Conservation (phyloP, 106 monocot genomes). For the Gastrodia elata region DNA sequence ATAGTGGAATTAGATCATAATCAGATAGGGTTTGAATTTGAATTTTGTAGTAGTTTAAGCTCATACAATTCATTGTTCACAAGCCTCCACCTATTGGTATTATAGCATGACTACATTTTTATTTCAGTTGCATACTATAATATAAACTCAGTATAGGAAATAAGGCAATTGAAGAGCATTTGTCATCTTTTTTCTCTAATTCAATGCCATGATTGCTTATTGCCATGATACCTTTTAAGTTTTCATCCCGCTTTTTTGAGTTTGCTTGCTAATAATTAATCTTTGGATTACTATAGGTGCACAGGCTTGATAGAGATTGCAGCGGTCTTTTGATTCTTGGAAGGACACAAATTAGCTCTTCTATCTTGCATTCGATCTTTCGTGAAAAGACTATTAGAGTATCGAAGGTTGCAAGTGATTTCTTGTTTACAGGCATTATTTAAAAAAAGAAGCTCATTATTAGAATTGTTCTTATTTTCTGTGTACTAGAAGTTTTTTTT, state of each 20-base stretch:
- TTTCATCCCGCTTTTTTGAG: neutral
- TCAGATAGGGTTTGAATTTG: neutral
- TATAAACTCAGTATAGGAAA: neutral
- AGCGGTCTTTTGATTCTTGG: slow-evolving; percentile 81
- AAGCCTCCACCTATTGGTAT: neutral
- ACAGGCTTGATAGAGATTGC: slow-evolving; percentile 91
- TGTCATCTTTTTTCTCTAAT: neutral
- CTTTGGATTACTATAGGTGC: slow-evolving; percentile 45
- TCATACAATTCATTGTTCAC: neutral
- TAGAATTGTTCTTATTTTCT: slow-evolving; percentile 2
- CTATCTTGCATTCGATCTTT: slow-evolving; percentile 86
- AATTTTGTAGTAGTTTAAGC: neutral
- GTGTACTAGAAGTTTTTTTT: neutral
- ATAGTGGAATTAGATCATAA: neutral
- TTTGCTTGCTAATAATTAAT: neutral
- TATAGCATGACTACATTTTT: neutral
- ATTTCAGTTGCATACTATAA: neutral
- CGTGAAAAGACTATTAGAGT: slow-evolving; percentile 82
- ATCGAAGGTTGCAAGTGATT: slow-evolving; percentile 38
- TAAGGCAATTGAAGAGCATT: neutral
- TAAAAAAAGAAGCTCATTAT: neutral
- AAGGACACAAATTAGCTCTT: slow-evolving; percentile 64
- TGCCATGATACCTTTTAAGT: neutral
- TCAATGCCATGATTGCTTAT: neutral
- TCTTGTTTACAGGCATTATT: neutral